Evolutionary conservation across 345 rosid species (phyloP).

Genomic region (Eucalyptus sp.): DNA sequence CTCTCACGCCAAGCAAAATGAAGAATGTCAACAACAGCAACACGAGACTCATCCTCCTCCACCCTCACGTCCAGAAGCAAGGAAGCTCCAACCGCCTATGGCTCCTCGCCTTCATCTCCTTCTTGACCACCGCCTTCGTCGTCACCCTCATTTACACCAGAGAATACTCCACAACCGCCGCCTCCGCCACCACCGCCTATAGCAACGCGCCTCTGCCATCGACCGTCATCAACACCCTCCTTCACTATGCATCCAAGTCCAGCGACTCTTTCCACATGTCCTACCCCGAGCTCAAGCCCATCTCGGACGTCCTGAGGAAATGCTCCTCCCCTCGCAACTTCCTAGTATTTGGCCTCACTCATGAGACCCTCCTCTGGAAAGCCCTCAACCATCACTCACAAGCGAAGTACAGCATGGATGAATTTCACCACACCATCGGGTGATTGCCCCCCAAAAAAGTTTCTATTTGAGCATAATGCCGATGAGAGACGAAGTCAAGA

Average conservation of each 20-base stretch:
- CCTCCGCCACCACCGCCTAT: background rate
- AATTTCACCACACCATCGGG: background rate
- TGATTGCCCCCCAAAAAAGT: background rate
- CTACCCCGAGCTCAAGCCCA: no score
- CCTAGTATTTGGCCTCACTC: conserved; percentile 76
- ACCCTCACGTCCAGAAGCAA: no score
- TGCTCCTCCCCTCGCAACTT: conserved; percentile 82
- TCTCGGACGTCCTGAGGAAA: conserved; percentile 71
- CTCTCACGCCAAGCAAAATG: no score
- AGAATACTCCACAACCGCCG: no score
- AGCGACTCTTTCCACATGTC: conserved; percentile 34
- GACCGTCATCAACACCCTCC: conserved; percentile 62
- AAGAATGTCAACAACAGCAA: no score
- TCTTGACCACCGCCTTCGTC: no score
- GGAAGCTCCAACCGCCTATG: no score
- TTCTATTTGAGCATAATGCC: background rate
- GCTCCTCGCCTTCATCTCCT: no score
- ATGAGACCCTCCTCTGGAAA: conserved; percentile 81
- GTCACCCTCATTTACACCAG: no score
- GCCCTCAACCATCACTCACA: conserved; percentile 33
- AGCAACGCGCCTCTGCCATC: conserved; percentile 37
- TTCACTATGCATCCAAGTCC: conserved; percentile 70
- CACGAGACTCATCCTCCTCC: no score
- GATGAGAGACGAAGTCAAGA: background rate
- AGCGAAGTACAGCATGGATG: background rate